Evolutionary conservation across 805 yeast genomes (phyloP).

Genomic region (Teunomyces gatunensis): DNA sequence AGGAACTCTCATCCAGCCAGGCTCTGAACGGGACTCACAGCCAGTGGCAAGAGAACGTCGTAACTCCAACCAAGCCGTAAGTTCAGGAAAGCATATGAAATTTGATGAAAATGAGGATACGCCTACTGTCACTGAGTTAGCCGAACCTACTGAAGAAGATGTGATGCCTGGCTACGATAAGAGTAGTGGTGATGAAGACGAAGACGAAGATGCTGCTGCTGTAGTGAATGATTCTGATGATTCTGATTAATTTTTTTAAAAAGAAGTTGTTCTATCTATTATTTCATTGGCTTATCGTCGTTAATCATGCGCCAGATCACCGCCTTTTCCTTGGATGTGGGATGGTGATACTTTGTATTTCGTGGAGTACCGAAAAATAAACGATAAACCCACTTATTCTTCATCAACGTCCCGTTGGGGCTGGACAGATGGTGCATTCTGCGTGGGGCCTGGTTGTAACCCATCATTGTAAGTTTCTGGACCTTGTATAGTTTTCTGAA

Average conservation of each 20-base stretch:
- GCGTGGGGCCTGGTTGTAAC: constrained; percentile 5
- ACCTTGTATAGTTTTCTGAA: constrained; percentile 58
- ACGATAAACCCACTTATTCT: constrained; percentile 17
- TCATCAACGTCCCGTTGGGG: constrained; percentile 8
- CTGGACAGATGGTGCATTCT: constrained; percentile 7
- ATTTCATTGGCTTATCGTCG: constrained; percentile 27
- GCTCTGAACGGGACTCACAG: constrained; percentile 51
- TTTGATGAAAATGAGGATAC: constrained; percentile 26
- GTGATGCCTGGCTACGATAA: constrained; percentile 18
- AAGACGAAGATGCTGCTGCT: constrained; percentile 23
- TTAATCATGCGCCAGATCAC: constrained; percentile 45
- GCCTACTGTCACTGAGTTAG: constrained; percentile 12
- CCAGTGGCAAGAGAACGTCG: constrained; percentile 49
- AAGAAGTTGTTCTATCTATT: background rate
- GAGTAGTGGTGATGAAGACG: constrained; percentile 19
- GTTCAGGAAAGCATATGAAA: constrained; percentile 37
- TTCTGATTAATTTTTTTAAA: background rate
- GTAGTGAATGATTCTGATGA: constrained; percentile 17
- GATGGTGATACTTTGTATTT: constrained; percentile 25
- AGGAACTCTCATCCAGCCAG: constrained; percentile 74
- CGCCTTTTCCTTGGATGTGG: constrained; percentile 36
- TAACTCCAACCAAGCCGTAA: background rate
- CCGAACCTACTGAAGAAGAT: constrained; percentile 15
- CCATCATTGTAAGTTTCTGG: constrained; percentile 63
- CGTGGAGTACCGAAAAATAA: constrained; percentile 26